phyloP scores from a whole-genome alignment of 2,329 filamentous ascomycete genomes.

The Penicillium hesseltinei region DNA sequence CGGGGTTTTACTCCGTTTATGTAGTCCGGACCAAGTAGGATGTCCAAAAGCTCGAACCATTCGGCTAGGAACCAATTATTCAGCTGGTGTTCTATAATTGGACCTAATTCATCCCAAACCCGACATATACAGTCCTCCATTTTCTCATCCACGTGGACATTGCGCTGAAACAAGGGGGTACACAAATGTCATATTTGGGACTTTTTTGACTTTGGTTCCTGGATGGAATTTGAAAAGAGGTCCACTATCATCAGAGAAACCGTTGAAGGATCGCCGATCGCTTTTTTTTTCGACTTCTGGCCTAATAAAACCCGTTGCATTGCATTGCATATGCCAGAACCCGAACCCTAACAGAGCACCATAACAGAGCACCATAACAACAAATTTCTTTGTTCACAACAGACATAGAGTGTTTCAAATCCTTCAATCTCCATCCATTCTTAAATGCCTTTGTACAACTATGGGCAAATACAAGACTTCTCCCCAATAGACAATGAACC shows the following conservation, averaged over 20 bases:
- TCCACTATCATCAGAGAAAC: background rate
- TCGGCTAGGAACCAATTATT: background rate
- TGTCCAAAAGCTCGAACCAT: background rate
- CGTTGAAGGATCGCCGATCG: slow-evolving; percentile 5
- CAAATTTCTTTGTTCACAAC: background rate
- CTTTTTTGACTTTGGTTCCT: background rate
- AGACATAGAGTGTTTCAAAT: background rate
- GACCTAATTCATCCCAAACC: background rate
- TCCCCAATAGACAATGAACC: slow-evolving; percentile 55
- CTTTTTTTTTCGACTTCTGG: background rate
- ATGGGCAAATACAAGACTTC: background rate
- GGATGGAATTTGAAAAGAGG: background rate
- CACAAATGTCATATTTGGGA: background rate
- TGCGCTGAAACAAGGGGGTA: background rate
- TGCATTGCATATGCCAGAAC: background rate
- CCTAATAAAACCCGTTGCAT: background rate
- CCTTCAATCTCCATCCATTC: background rate
- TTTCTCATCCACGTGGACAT: background rate
- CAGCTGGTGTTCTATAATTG: background rate
- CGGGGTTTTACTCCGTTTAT: background rate
- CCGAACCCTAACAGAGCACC: background rate
- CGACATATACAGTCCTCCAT: background rate
- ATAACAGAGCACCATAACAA: background rate
- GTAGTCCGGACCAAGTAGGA: background rate
- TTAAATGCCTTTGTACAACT: background rate